Base-by-base conservation (phyloP, 257 asterid genomes). In the Rubia yunnanensis region DNA sequence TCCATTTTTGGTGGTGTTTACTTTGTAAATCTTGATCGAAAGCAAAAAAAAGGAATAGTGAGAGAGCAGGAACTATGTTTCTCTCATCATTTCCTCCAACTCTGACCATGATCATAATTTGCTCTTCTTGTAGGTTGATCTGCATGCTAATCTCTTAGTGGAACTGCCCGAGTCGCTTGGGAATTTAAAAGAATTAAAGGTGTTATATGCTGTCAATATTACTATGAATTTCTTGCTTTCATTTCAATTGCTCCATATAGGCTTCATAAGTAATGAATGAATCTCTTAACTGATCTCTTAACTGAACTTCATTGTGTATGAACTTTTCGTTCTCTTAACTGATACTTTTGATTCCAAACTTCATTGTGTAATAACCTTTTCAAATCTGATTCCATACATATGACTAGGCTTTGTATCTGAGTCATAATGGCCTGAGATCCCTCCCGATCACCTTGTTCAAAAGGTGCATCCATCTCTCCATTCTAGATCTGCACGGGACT, bases 401-500 rank as follows among this genome's bases (percentile, higher is more conserved):
- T 44, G n/a, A 4, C 13, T 44, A 92, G 98, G 87, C 92, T 69
- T 80, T 92, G 63, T 72, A 84, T 72, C 84, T 89, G 32, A 44
- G 82, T 57, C 83, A 92, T 82, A 92, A 87, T 50, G 96, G 95
- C 66, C 79, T 92, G 63, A 82, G 69, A 67, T 82, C 86, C 68
- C 95, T 92, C 24, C 98, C 96, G 5, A 76, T 26, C 35, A 75
- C 72, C 49, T 78, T 92, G 57, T 85, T 92, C 63, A 79, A 69
- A 72, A 70, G 27, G 77, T 92, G 98, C 79, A 55, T 27, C 26
- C 85, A 92, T 76, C 98, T 92, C 56, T 82, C 96, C 10, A 83
- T 66, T n/a, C 80, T 92, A 72, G 96, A 87, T 78, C 87, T 92
- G 60, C 98, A 92, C 72, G 87, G 85, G 46, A 89, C 98, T 27